Percentiles rank a stretch among this genome's conserved stretches.
phyloP scores from a whole-genome alignment of 129 eudicot genomes.

The Apium graveolens region DNA sequence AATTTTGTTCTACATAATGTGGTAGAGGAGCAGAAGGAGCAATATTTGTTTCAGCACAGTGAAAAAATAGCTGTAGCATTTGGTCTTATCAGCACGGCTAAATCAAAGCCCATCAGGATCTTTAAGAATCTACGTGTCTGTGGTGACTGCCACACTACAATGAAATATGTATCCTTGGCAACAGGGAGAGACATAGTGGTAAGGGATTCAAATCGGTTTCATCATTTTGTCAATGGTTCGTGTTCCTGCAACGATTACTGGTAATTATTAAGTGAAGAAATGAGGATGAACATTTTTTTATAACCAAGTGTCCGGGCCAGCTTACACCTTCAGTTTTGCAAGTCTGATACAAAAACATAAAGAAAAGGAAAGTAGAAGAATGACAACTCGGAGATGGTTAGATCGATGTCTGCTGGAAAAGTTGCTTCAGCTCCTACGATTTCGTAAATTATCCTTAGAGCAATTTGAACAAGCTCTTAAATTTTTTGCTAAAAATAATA shows the following conservation, averaged over 20 bases:
- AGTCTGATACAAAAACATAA: too few relatives aligned
- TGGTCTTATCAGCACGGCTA: conserved; percentile 6
- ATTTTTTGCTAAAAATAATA: too few relatives aligned
- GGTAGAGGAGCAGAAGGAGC: conserved; percentile 11
- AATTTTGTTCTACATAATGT: conserved; percentile 7
- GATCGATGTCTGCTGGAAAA: too few relatives aligned
- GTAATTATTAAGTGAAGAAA: background rate
- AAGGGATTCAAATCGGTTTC: conserved; percentile 10
- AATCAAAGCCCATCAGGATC: conserved; percentile 9
- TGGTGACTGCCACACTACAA: conserved; percentile 9
- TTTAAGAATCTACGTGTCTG: conserved; percentile 9
- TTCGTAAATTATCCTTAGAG: too few relatives aligned
- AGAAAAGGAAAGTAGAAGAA: too few relatives aligned
- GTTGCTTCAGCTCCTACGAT: too few relatives aligned
- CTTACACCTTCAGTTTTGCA: too few relatives aligned
- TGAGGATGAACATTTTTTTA: background rate
- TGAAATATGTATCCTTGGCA: conserved; percentile 5
- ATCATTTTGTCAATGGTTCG: background rate
- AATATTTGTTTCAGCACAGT: conserved; percentile 6
- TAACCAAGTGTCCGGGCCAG: too few relatives aligned
- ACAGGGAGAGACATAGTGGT: conserved; percentile 6
- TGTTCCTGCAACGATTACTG: conserved; percentile 10
- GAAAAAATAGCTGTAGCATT: conserved; percentile 10
- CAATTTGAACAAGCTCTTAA: too few relatives aligned
- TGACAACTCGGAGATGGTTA: too few relatives aligned